Evolutionary conservation across 371 early-diverging fungal species (phyloP).

Genomic region (Saksenaea oblongispora): DNA sequence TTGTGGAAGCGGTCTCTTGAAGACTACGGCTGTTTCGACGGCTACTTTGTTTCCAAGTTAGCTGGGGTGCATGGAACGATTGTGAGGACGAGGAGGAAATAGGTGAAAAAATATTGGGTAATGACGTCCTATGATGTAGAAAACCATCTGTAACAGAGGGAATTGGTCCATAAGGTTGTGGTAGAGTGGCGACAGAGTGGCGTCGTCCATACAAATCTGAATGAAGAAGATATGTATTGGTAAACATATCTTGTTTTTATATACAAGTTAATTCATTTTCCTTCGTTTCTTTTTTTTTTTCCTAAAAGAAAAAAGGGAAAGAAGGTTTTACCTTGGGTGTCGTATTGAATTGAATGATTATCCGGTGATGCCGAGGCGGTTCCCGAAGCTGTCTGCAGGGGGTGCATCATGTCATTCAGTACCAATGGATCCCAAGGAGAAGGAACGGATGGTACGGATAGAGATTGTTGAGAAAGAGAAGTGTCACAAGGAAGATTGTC

Average conservation of each 20-base stretch:
- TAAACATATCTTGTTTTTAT: neutral
- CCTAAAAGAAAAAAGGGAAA: too few relatives aligned
- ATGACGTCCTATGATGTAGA: neutral
- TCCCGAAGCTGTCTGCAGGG: neutral
- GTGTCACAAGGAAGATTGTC: neutral
- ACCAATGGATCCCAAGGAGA: constrained; percentile 1
- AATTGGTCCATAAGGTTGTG: neutral
- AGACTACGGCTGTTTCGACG: neutral
- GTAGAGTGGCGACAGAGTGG: neutral
- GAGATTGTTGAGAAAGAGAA: neutral
- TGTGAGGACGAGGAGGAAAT: neutral
- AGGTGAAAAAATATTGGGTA: neutral
- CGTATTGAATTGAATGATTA: neutral
- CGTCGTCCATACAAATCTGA: neutral
- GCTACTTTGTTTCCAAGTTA: constrained; percentile 1
- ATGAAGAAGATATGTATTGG: neutral
- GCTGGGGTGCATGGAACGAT: neutral
- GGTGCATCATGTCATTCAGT: neutral
- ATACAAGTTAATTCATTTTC: neutral
- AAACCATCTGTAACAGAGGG: neutral
- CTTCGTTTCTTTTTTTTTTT: neutral
- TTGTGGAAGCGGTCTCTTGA: neutral
- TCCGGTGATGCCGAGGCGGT: neutral
- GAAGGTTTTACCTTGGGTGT: neutral
- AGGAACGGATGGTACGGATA: neutral